Evolutionary conservation across 352 stramenopile species (phyloP).

Genomic region (Phytopythium vexans): DNA sequence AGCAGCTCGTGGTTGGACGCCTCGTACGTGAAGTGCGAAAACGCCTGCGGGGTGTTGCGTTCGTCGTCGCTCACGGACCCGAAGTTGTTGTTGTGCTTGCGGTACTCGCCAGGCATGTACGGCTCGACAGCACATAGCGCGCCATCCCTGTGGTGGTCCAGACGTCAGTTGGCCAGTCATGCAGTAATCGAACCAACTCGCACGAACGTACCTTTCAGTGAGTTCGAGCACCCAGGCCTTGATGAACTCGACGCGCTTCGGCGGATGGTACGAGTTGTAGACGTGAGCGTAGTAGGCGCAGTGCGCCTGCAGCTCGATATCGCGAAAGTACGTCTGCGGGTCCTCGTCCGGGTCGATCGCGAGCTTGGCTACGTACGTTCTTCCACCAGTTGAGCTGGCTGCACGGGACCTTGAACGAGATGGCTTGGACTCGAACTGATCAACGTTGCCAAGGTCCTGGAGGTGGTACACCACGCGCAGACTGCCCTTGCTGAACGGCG

Average conservation of each 20-base stretch:
- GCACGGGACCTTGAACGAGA: neutral
- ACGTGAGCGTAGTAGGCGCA: slow-evolving; percentile 80
- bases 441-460: slow-evolving; percentile 47
- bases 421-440: slow-evolving; percentile 6
- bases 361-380: slow-evolving; percentile 84
- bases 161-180: neutral
- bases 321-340: slow-evolving; percentile 85
- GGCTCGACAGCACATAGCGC: slow-evolving; percentile 74
- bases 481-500: slow-evolving; percentile 78
- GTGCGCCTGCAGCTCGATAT: slow-evolving; percentile 86
- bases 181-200: neutral
- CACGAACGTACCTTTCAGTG: slow-evolving; percentile 38
- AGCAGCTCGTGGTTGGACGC: slow-evolving; percentile 89
- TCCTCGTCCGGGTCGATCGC: slow-evolving; percentile 86
- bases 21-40: slow-evolving; percentile 94
- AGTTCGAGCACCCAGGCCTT: slow-evolving; percentile 82
- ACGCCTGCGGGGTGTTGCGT: slow-evolving; percentile 86
- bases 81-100: slow-evolving; percentile 90
- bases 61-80: slow-evolving; percentile 82
- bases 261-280: slow-evolving; percentile 85
- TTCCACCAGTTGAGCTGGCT: neutral
- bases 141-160: slow-evolving; percentile 27
- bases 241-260: slow-evolving; percentile 82
- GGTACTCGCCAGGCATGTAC: slow-evolving; percentile 82
- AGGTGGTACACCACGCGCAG: slow-evolving; percentile 81